phyloP scores from a whole-genome alignment of 805 yeast species.

The Ogataea wickerhamii region DNA sequence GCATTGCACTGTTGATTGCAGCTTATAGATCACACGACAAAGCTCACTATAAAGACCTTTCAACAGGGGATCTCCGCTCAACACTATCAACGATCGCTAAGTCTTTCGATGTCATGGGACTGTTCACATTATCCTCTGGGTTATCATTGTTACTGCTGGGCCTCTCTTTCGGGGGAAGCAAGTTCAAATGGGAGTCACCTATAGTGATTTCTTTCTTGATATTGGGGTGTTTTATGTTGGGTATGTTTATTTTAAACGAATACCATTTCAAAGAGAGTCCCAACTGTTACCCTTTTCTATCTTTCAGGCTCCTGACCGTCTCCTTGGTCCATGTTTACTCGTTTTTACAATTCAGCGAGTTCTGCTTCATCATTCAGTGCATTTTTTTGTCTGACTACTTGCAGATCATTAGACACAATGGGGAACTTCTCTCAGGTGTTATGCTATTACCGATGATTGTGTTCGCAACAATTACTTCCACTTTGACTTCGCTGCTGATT shows the following conservation, averaged over 20 bases:
- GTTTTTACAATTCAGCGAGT: slow-evolving; percentile 28
- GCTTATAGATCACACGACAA: slow-evolving; percentile 9
- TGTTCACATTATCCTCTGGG: slow-evolving; percentile 43
- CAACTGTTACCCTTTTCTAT: slow-evolving; percentile 41
- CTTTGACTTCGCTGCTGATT: slow-evolving; percentile 37
- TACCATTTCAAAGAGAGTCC: slow-evolving; percentile 17
- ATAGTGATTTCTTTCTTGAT: slow-evolving; percentile 47
- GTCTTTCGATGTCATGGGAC: slow-evolving; percentile 18
- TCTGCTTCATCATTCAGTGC: slow-evolving; percentile 39
- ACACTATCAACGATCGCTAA: background rate
- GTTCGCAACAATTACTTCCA: slow-evolving; percentile 40
- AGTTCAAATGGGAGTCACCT: slow-evolving; percentile 53
- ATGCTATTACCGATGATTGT: slow-evolving; percentile 44
- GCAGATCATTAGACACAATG: slow-evolving; percentile 43
- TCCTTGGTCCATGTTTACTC: slow-evolving; percentile 18
- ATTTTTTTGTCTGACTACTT: slow-evolving; percentile 44
- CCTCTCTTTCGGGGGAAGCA: slow-evolving; percentile 55
- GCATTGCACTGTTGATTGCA: slow-evolving; percentile 39
- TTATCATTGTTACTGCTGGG: slow-evolving; percentile 48
- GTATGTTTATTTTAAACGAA: slow-evolving; percentile 38
- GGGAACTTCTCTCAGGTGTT: slow-evolving; percentile 46
- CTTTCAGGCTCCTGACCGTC: slow-evolving; percentile 37
- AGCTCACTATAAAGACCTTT: background rate
- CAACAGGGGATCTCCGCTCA: background rate
- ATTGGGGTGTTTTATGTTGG: slow-evolving; percentile 39